Conservation (phyloP, 2,329 filamentous ascomycete genomes). For the Penicillium sp. region DNA sequence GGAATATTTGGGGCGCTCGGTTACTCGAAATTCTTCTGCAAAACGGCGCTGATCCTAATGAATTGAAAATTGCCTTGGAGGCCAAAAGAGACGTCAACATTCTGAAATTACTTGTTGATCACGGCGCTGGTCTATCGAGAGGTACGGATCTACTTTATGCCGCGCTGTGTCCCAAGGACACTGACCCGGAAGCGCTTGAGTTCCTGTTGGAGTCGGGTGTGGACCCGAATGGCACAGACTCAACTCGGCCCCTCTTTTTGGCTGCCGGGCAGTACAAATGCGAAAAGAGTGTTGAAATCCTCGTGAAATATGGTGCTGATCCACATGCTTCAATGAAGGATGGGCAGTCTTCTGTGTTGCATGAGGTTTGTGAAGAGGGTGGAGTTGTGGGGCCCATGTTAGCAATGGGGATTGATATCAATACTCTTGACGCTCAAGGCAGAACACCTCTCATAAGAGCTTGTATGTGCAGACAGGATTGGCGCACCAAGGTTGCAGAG, state of each 20-base stretch:
- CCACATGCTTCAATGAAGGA: neutral
- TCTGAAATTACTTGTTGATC: neutral
- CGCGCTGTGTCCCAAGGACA: neutral
- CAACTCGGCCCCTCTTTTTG: neutral
- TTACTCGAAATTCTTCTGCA: neutral
- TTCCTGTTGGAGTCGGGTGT: neutral
- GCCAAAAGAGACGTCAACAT: neutral
- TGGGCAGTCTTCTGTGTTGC: neutral
- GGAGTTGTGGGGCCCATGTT: neutral
- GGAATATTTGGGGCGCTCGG: neutral
- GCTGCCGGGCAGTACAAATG: neutral
- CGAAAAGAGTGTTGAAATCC: neutral
- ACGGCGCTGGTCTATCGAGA: neutral
- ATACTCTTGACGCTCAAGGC: neutral
- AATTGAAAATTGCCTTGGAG: neutral
- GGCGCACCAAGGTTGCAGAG: neutral
- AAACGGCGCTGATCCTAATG: neutral
- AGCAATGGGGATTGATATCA: neutral
- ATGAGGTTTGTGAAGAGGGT: neutral
- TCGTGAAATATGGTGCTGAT: neutral
- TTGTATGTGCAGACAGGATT: neutral
- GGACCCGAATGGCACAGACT: neutral
- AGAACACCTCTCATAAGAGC: neutral
- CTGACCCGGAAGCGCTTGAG: neutral
- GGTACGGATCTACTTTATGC: too few species aligned